phyloP scores from a whole-genome alignment of 1,284 basidiomycete species.

The Ceratobasidium sp. region DNA sequence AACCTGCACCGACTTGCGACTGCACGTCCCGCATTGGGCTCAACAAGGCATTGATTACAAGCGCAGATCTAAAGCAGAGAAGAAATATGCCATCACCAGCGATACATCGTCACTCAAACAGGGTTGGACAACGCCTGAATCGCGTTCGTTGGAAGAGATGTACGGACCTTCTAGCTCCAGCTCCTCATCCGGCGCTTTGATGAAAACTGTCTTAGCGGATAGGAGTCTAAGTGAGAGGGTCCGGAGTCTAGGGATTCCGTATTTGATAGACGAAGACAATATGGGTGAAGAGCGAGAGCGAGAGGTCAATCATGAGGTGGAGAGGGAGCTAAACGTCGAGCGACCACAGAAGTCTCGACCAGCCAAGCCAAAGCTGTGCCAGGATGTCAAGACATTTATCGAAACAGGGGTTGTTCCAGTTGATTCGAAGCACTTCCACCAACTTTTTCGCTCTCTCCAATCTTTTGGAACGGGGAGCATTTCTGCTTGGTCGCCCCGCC shows the following conservation, averaged over 20 bases:
- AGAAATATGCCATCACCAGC: not conserved
- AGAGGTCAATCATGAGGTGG: constrained; percentile 53
- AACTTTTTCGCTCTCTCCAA: not conserved
- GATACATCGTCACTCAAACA: constrained; percentile 46
- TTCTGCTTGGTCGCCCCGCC: not conserved
- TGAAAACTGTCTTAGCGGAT: constrained; percentile 54
- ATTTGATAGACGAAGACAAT: too few species aligned
- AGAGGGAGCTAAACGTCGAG: constrained; percentile 30
- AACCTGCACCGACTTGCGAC: constrained; percentile 35
- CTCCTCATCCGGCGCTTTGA: constrained; percentile 46
- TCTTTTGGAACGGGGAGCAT: not conserved
- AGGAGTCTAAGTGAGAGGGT: constrained; percentile 47
- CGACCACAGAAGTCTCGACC: not conserved
- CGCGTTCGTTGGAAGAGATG: constrained; percentile 56
- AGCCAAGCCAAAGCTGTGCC: constrained; percentile 6
- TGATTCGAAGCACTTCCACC: not conserved
- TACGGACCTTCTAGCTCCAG: constrained; percentile 49
- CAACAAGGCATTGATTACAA: constrained; percentile 61
- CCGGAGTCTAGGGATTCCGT: constrained; percentile 44
- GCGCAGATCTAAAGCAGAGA: constrained; percentile 51
- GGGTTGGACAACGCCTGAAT: constrained; percentile 58
- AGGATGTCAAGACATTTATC: constrained; percentile 5
- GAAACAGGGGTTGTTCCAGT: not conserved
- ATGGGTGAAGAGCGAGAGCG: constrained; percentile 63
- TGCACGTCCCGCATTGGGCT: constrained; percentile 41